A percentile compares a stretch with the other conserved stretches of the same genome.
These are phyloP conservation scores for Ascochyta pisi DNA, from an alignment of 2,329 filamentous ascomycete species.

Conservation along the genomic window DNA sequence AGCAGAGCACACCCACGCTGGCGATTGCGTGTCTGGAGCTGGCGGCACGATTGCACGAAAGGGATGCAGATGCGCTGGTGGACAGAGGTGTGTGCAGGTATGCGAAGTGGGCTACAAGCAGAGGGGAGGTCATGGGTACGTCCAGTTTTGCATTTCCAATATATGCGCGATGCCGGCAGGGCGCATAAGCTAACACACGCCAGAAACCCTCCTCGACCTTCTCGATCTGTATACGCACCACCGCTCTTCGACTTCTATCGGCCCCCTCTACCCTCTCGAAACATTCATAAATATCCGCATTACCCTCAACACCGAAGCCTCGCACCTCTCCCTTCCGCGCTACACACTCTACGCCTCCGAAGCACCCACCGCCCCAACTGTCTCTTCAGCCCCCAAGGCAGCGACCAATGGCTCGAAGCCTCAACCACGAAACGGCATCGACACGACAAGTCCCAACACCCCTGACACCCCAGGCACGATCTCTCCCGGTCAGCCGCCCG, in stretches of 20 bases:
- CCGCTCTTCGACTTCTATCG: slow-evolving; percentile 75
- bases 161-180: background rate
- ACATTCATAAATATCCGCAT: slow-evolving; percentile 88
- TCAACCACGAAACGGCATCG: slow-evolving; percentile 42
- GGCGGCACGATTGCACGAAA: slow-evolving; percentile 70
- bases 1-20: slow-evolving; percentile 86
- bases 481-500: slow-evolving; percentile 48
- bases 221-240: slow-evolving; percentile 93
- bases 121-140: slow-evolving; percentile 56
- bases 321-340: slow-evolving; percentile 66
- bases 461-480: slow-evolving; percentile 56
- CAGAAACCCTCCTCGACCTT: slow-evolving; percentile 87
- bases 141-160: background rate
- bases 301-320: slow-evolving; percentile 80
- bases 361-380: slow-evolving; percentile 25
- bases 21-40: slow-evolving; percentile 83
- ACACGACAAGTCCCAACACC: slow-evolving; percentile 41
- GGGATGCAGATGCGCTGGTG: slow-evolving; percentile 58
- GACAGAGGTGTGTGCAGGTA: slow-evolving; percentile 57
- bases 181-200: slow-evolving; percentile 35
- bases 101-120: slow-evolving; percentile 51
- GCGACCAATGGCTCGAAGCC: slow-evolving; percentile 34
- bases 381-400: slow-evolving; percentile 8
- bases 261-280: slow-evolving; percentile 73
- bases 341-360: slow-evolving; percentile 58